A percentile compares a stretch with the other conserved stretches of the same genome.
Conservation (phyloP, 169 alveolate species). For the Cryptosporidium muris region DNA sequence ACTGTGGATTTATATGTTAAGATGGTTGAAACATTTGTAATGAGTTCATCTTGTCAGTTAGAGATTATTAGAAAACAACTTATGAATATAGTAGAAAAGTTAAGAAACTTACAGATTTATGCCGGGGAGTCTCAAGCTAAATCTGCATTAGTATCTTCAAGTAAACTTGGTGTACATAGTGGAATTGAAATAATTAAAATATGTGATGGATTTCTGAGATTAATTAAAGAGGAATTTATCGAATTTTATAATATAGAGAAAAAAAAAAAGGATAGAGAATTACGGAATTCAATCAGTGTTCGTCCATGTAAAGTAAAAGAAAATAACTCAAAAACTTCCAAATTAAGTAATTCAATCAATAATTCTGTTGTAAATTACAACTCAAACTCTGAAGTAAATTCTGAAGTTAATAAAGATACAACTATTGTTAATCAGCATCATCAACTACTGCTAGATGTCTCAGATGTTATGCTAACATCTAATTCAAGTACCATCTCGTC, state of each 20-base stretch:
- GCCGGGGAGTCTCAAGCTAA: constrained; percentile 48
- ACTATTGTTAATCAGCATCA: constrained; percentile 3
- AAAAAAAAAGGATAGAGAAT: constrained; percentile 47
- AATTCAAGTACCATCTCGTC: constrained; percentile 67
- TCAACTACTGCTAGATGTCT: constrained; percentile 36
- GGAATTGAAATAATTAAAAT: constrained; percentile 51
- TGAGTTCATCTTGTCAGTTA: constrained; percentile 29
- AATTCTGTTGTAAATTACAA: background rate
- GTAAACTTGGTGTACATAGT: background rate
- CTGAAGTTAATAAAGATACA: background rate
- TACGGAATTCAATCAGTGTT: constrained; percentile 22
- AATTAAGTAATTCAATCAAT: background rate
- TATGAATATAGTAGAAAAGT: constrained; percentile 17
- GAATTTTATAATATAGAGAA: constrained; percentile 57
- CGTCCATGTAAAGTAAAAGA: constrained; percentile 20
- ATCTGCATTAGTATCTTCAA: background rate
- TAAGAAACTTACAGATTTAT: constrained; percentile 35
- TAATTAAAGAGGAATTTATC: constrained; percentile 34
- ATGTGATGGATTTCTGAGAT: constrained; percentile 59
- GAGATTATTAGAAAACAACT: constrained; percentile 53
- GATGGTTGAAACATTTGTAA: constrained; percentile 59
- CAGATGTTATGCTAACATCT: constrained; percentile 47
- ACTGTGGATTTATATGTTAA: constrained; percentile 54
- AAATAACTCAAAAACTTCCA: background rate
- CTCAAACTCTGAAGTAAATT: constrained; percentile 14